Evolutionary conservation across 1,139 yeast genomes (phyloP), one percentile per base, ranked within the genome.

Genomic region (Kurtzmaniella quercitrusa): DNA sequence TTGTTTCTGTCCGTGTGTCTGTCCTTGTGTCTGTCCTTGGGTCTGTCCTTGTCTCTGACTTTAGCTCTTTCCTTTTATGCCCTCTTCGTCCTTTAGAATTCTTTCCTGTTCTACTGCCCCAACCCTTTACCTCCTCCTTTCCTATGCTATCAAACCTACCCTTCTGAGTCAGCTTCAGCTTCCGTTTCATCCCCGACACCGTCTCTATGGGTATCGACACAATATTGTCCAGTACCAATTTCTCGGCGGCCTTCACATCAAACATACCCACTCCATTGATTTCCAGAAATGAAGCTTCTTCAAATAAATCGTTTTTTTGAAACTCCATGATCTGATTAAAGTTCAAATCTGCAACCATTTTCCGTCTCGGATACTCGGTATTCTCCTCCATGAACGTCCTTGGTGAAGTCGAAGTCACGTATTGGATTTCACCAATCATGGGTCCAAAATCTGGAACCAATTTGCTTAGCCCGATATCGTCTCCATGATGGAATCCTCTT

Each of bases 301-400:
- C 25, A 19, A 16, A 25, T 11, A 21, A 27, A 14, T 19, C 8
- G 7, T 15, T 14, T 3, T 31, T 18, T 12, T 18, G 29, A 25
- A 18, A 43, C 21, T 46, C 47, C 21, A 61, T 40, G 7, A 61
- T 61, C 43, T 60, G 63, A 31, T 55, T 57, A 40, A 61, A 59
- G 41, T 60, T 53, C 39, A 61, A 45, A 33, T 57, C 56, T 0
- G 64, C 66, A 6, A 61, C 66, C 29, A 59, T 41, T 40, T 61
- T 61, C 29, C 60, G 49, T 36, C 66, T 49, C 8, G 64, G 64
- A 31, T 57, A 58, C 37, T 31, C 31, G 15, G 43, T 43, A 18
- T 53, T 48, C 25, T 50, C 55, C 31, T 55, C 58, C 34, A 60
- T 54, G 41, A 49, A 61, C 1, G 61, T 54, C 31, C 59, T 43